A percentile compares a stretch with the other conserved stretches of the same genome.
Conservation (phyloP, 108 stramenopile species). For the Nannochloropsis salina region DNA sequence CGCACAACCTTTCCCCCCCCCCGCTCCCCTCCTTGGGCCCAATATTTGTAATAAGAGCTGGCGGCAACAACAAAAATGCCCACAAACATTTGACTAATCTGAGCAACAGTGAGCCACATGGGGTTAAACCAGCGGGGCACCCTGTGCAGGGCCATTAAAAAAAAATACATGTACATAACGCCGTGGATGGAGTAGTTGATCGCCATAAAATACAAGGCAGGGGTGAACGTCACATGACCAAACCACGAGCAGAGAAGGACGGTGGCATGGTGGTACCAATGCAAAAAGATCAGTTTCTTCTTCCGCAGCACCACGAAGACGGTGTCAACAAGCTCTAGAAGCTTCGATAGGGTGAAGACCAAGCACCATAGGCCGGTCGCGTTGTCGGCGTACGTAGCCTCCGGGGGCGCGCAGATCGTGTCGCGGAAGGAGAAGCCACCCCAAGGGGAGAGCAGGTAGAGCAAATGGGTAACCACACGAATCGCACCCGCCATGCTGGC, state of each 20-base stretch:
- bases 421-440: slow-evolving; percentile 39
- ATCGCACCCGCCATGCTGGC: slow-evolving; percentile 41
- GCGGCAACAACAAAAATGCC: slow-evolving; percentile 37
- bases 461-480: slow-evolving; percentile 32
- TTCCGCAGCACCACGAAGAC: slow-evolving; percentile 59
- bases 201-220: slow-evolving; percentile 58
- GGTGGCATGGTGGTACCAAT: slow-evolving; percentile 63
- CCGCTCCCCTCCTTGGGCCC: background rate
- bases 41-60: slow-evolving; percentile 30
- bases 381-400: slow-evolving; percentile 46
- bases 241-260: slow-evolving; percentile 64
- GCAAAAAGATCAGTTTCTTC: slow-evolving; percentile 59
- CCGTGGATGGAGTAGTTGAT: slow-evolving; percentile 98
- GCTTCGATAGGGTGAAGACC: slow-evolving; percentile 55
- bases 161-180: slow-evolving; percentile 99
- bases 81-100: slow-evolving; percentile 57
- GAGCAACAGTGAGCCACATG: slow-evolving; percentile 47
- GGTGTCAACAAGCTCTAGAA: slow-evolving; percentile 62
- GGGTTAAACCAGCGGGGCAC: slow-evolving; percentile 33
- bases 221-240: slow-evolving; percentile 48
- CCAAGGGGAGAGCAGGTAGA: slow-evolving; percentile 28
- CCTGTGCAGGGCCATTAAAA: slow-evolving; percentile 53
- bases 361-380: slow-evolving; percentile 55
- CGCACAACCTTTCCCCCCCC: background rate
- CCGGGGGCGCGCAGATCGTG: slow-evolving; percentile 45